phyloP scores from a whole-genome alignment of 345 rosid species.

The Populus nigra region DNA sequence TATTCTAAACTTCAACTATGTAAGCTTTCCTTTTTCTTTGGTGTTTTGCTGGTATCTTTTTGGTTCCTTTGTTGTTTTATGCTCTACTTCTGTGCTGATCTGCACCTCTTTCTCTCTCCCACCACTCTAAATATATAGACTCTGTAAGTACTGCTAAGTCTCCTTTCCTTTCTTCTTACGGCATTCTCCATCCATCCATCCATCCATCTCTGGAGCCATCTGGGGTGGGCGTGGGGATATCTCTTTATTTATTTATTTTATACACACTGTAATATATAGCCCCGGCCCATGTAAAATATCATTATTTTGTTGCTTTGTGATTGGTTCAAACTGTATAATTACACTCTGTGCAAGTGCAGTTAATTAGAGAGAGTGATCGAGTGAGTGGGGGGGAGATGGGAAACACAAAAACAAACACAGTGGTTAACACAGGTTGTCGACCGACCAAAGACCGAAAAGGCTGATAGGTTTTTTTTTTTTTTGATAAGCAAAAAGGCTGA shows the following conservation, averaged over 20 bases:
- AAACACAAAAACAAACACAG: slow-evolving; percentile 56
- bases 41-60: slow-evolving; percentile 36
- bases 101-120: slow-evolving; percentile 19
- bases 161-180: slow-evolving; percentile 83
- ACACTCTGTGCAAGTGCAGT: slow-evolving; percentile 33
- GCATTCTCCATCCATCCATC: slow-evolving; percentile 43
- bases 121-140: slow-evolving; percentile 42
- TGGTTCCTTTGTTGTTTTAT: slow-evolving; percentile 14
- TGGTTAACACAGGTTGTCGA: slow-evolving; percentile 76
- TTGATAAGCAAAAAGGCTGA: slow-evolving; percentile 41
- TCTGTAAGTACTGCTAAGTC: slow-evolving; percentile 44
- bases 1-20: slow-evolving; percentile 28
- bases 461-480: slow-evolving; percentile 27
- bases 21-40: slow-evolving; percentile 22
- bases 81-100: slow-evolving; percentile 12
- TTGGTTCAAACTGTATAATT: slow-evolving; percentile 51
- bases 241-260: slow-evolving; percentile 2
- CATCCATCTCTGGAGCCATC: slow-evolving; percentile 54
- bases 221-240: slow-evolving; percentile 16
- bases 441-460: slow-evolving; percentile 85
- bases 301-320: slow-evolving; percentile 25
- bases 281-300: neutral
- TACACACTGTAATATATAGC: slow-evolving; percentile 8
- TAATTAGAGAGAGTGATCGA: slow-evolving; percentile 23
- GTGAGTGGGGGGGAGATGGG: slow-evolving; percentile 23